Evolutionary conservation across 1,284 basidiomycete species (phyloP).

Genomic region (Schizophyllum amplum): DNA sequence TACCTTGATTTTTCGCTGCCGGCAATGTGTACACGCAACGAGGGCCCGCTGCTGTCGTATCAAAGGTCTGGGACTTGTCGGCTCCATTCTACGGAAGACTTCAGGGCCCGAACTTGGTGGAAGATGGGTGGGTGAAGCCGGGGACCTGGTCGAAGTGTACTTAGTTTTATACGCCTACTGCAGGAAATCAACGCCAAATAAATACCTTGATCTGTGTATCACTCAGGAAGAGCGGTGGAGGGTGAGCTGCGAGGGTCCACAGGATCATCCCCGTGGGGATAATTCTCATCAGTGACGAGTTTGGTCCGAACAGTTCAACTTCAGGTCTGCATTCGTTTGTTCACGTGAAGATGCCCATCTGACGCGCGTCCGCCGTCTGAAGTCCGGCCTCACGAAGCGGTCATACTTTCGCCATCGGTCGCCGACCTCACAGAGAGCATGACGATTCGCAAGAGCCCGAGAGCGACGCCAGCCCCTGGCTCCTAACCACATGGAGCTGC

Average conservation of each 20-base stretch:
- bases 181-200: background rate
- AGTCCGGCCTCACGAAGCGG: background rate
- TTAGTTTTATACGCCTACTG: conserved; percentile 1
- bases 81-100: background rate
- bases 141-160: conserved; percentile 6
- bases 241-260: background rate
- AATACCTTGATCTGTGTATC: background rate
- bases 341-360: background rate
- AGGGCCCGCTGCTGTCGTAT: conserved; percentile 30
- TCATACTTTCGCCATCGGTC: too few species aligned
- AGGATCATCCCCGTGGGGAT: background rate
- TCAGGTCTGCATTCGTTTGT: background rate
- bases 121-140: background rate
- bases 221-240: background rate
- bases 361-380: background rate
- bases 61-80: background rate
- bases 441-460: too few species aligned
- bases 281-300: background rate
- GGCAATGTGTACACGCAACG: conserved; percentile 45
- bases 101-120: background rate
- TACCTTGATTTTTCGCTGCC: conserved; percentile 47
- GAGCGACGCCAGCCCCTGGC: background rate
- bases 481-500: background rate
- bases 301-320: background rate
- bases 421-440: too few species aligned